Evolutionary conservation across 352 stramenopile species (phyloP), one percentile per base, ranked within the genome.

Genomic region (Saprolegnia diclina): DNA sequence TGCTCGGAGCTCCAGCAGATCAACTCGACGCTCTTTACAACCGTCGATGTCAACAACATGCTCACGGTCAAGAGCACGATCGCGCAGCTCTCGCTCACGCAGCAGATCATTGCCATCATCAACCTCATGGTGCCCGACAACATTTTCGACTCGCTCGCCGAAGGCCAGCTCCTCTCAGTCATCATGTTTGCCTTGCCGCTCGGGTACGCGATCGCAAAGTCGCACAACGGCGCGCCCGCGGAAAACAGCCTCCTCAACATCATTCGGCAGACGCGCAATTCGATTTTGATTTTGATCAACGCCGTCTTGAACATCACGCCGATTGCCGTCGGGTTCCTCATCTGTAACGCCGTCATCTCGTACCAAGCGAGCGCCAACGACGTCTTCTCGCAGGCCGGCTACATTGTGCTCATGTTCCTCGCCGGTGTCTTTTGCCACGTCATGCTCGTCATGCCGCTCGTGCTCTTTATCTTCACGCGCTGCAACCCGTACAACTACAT

Each of bases 101-200:
- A 79, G 48, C 80, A 88, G 73, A 68, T 91, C 62, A 80, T 68
- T 7, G 72, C 77, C 7, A 88, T 91, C 45, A 63, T 89, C 22
- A 71, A 82, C 70, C 75, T 80, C 16, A 55, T 91, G 9, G 74
- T 86, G 40, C 78, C 81, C 0, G 53, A 38, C 44, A 91, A 89
- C 70, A 83, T 91, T 67, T 79, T 87, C 54, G 68, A 66, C 10
- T 81, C 73, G 52, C 85, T 91, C 40, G 57, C 81, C 32, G 61
- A 85, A 61, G 79, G 79, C 32, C 53, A 78, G 14, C 65, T 91
- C 16, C 64, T 89, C 35, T 83, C 78, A 21, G 78, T 90, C 13
- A 81, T 86, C 69, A 83, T 77, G 32, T 90, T 90, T 42, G 68
- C 80, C 10, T 80, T 90, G 35, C 73, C 73, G 0, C 87, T 90